phyloP scores from a whole-genome alignment of 1,284 basidiomycete species.

The Trametes pubescens region DNA sequence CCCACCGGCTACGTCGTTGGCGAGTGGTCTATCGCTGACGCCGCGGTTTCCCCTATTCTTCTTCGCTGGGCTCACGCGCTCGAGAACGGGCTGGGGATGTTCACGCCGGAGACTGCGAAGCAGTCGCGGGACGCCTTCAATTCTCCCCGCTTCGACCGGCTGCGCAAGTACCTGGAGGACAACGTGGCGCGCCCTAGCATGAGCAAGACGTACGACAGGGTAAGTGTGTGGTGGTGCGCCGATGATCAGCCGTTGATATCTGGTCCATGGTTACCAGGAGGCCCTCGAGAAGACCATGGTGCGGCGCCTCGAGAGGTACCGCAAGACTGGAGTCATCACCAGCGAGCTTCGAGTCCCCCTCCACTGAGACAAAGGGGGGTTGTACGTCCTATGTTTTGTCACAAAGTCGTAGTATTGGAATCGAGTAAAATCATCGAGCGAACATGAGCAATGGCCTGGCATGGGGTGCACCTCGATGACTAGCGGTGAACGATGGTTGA shows the following conservation, averaged over 20 bases:
- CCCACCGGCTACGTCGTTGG: slow-evolving; percentile 44
- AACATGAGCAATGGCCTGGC: no score
- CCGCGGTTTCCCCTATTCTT: slow-evolving; percentile 52
- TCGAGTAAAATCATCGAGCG: no score
- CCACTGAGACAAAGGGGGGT: neutral
- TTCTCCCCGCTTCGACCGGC: slow-evolving; percentile 39
- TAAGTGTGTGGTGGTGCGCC: slow-evolving; percentile 24
- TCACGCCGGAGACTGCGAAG: slow-evolving; percentile 36
- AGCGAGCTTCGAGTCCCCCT: slow-evolving; percentile 1
- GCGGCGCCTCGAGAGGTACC: slow-evolving; percentile 10
- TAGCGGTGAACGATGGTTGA: no score
- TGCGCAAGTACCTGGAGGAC: slow-evolving; percentile 42
- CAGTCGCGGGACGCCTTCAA: slow-evolving; percentile 37
- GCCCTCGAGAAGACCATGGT: neutral
- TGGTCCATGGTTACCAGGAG: neutral
- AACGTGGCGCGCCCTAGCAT: slow-evolving; percentile 42
- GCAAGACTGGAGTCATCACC: slow-evolving; percentile 13
- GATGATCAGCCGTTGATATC: neutral
- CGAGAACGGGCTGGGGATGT: slow-evolving; percentile 43
- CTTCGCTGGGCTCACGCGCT: slow-evolving; percentile 38
- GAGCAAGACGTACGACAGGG: slow-evolving; percentile 43
- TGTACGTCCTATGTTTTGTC: neutral
- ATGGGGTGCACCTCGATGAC: no score
- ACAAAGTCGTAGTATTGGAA: neutral
- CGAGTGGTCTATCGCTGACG: slow-evolving; percentile 60